Evolutionary conservation across 2,329 filamentous ascomycete genomes (phyloP).

Genomic region (Venturia effusa): DNA sequence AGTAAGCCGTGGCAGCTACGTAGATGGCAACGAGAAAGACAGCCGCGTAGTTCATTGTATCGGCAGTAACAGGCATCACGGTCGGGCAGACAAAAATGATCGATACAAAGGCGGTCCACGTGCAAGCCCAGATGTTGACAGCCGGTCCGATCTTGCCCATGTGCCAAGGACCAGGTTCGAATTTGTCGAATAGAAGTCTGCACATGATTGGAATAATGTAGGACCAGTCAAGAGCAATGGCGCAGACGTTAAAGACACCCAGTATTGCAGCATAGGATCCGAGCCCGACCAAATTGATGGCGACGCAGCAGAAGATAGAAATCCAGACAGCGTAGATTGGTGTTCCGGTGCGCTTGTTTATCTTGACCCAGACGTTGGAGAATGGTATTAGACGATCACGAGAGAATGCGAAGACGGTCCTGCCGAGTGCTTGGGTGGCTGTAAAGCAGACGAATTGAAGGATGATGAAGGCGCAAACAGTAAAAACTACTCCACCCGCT

Average conservation of each 20-base stretch:
- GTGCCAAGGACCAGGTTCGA: slow-evolving; percentile 15
- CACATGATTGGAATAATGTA: slow-evolving; percentile 53
- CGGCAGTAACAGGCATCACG: slow-evolving; percentile 12
- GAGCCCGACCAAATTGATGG: slow-evolving; percentile 49
- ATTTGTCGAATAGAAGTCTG: slow-evolving; percentile 54
- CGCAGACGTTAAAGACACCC: slow-evolving; percentile 44
- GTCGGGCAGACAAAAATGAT: slow-evolving; percentile 15
- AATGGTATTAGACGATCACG: slow-evolving; percentile 41
- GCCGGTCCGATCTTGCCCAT: slow-evolving; percentile 12
- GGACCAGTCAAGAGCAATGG: slow-evolving; percentile 44
- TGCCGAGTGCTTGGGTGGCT: slow-evolving; percentile 42
- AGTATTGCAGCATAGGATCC: slow-evolving; percentile 43
- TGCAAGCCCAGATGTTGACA: slow-evolving; percentile 14
- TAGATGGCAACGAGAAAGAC: slow-evolving; percentile 14
- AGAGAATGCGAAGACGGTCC: slow-evolving; percentile 45
- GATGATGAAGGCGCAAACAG: slow-evolving; percentile 45
- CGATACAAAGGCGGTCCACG: slow-evolving; percentile 13
- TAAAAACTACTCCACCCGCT: slow-evolving; percentile 42
- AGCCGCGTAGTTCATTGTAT: slow-evolving; percentile 16
- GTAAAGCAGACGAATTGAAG: slow-evolving; percentile 50
- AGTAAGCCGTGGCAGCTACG: slow-evolving; percentile 12
- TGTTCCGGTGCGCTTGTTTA: slow-evolving; percentile 38
- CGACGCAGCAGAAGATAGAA: slow-evolving; percentile 42
- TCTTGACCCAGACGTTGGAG: slow-evolving; percentile 38
- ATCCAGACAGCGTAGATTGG: slow-evolving; percentile 47